phyloP scores from a whole-genome alignment of 2,329 filamentous ascomycete genomes.

The Periglandula ipomoeae region DNA sequence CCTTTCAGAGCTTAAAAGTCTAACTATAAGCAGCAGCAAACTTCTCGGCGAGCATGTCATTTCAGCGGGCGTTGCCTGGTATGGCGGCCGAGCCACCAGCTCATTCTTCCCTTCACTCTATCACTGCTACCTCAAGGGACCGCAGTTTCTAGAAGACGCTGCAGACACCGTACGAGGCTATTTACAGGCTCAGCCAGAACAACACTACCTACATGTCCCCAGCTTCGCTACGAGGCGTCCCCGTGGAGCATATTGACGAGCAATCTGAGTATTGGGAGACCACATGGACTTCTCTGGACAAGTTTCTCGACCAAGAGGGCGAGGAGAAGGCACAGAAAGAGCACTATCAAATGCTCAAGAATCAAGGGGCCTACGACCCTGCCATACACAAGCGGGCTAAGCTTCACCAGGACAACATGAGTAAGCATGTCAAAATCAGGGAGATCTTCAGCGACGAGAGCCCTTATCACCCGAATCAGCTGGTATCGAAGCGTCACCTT shows the following conservation, averaged over 20 bases:
- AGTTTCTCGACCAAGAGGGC: slow-evolving; percentile 17
- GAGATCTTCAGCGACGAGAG: slow-evolving; percentile 23
- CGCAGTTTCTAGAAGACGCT: slow-evolving; percentile 11
- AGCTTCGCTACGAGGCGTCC: slow-evolving; percentile 15
- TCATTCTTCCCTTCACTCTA: too few relatives aligned
- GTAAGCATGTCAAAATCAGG: slow-evolving; percentile 23
- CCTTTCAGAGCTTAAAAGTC: background rate
- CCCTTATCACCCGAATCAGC: slow-evolving; percentile 27
- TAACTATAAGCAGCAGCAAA: background rate
- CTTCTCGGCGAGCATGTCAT: background rate
- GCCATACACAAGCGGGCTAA: slow-evolving; percentile 12
- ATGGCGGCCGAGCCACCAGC: background rate
- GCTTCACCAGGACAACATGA: slow-evolving; percentile 21
- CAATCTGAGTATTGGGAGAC: slow-evolving; percentile 20
- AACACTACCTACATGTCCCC: slow-evolving; percentile 18
- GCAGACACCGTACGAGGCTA: slow-evolving; percentile 6
- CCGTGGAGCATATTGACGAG: slow-evolving; percentile 20
- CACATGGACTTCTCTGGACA: slow-evolving; percentile 21
- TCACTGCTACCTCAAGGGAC: background rate
- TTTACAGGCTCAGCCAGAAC: slow-evolving; percentile 15
- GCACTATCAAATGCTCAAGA: background rate
- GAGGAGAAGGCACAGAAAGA: slow-evolving; percentile 14
- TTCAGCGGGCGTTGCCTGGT: background rate
- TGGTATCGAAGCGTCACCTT: slow-evolving; percentile 23
- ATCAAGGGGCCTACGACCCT: slow-evolving; percentile 8